Base-by-base conservation (phyloP, 352 stramenopile genomes). In the Phytopythium chamaehyphon region DNA sequence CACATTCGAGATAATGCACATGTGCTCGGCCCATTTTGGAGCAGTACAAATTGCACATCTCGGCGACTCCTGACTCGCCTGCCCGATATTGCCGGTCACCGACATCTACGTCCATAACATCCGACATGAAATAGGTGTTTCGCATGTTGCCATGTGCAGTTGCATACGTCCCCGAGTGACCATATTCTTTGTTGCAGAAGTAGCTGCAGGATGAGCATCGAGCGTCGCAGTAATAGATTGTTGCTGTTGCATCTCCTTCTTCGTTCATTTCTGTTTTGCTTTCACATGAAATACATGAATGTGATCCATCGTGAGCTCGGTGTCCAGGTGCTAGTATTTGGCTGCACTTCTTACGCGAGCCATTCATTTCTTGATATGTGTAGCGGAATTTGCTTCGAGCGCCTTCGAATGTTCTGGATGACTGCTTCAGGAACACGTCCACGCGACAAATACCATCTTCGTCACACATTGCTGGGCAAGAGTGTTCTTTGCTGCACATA, bases 31-130 rank as follows among this genome's bases (percentile, higher is more conserved):
- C 83, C 72, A 86, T 90, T 52, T 90, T 89, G 9, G 78, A 76
- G 58, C 76, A 93, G 55, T 80, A 91, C 22, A 91, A 51, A 26
- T 86, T 89, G 51, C 80, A 93, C 77, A 91, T 91, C 47, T 93
- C 80, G 3, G 83, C 79, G 2, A 69, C 83, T 10, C 83, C 83
- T 7, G 55, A 46, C 55, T 93, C 83, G 1, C 83, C 80, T 12
- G 71, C 63, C 14, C 65, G 57, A 54, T 90, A 93, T 64, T 91
- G 84, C 38, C 81, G 76, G 43, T 87, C 80, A 7, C 73, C 61
- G 18, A 93, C 51, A 46, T 93, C 78, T n/a, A 93, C 80, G 9
- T 86, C 66, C 3, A 62, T 50, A 5, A 10, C 28, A 33, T 74
- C 1, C 39, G 76, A 77, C 3, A 84, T 38, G 40, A 91, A 93